A percentile compares a stretch with the other conserved stretches of the same genome.
These are phyloP conservation scores for Leccinum uliginosum DNA, from an alignment of 768 basidiomycete species.

Conservation along the genomic window DNA sequence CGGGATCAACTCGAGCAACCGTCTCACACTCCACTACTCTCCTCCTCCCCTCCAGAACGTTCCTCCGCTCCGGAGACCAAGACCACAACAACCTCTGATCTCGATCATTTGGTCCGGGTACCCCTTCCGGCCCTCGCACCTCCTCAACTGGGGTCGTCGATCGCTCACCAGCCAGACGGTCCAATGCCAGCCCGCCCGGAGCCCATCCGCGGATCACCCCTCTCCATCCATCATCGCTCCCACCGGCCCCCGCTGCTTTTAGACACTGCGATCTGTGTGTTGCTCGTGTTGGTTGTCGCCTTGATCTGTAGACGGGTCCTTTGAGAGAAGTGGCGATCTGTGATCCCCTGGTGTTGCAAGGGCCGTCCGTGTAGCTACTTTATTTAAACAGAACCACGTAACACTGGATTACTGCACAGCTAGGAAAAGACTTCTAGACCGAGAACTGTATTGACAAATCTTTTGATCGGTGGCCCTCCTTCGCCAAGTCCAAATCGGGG, in stretches of 20 bases:
- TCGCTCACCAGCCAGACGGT: slow-evolving; percentile 10
- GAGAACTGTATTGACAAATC: not conserved
- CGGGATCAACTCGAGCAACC: slow-evolving; percentile 15
- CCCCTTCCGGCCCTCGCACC: slow-evolving; percentile 12
- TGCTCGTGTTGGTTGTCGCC: slow-evolving; percentile 63
- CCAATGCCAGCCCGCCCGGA: slow-evolving; percentile 6
- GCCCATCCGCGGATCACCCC: slow-evolving; percentile 17
- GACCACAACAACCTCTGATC: slow-evolving; percentile 3
- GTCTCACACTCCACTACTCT: slow-evolving; percentile 8
- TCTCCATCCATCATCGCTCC: slow-evolving; percentile 15
- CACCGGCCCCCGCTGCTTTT: slow-evolving; percentile 56
- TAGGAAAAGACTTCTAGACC: not conserved
- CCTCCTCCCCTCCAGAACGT: slow-evolving; percentile 19
- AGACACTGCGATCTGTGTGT: slow-evolving; percentile 70
- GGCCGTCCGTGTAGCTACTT: not conserved
- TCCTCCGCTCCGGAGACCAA: slow-evolving; percentile 10
- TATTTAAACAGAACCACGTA: not conserved
- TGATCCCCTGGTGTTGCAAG: slow-evolving; percentile 9
- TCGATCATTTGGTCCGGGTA: slow-evolving; percentile 9
- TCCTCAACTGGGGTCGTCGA: slow-evolving; percentile 9
- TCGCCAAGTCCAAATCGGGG: slow-evolving; percentile 10
- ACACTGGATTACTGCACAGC: slow-evolving; percentile 15
- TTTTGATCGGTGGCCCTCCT: slow-evolving; percentile 16
- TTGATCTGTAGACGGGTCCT: slow-evolving; percentile 60
- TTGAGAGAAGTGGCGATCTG: slow-evolving; percentile 28